Base-by-base conservation (phyloP, 805 yeast genomes). In the Zygoascus flipseniorum region DNA sequence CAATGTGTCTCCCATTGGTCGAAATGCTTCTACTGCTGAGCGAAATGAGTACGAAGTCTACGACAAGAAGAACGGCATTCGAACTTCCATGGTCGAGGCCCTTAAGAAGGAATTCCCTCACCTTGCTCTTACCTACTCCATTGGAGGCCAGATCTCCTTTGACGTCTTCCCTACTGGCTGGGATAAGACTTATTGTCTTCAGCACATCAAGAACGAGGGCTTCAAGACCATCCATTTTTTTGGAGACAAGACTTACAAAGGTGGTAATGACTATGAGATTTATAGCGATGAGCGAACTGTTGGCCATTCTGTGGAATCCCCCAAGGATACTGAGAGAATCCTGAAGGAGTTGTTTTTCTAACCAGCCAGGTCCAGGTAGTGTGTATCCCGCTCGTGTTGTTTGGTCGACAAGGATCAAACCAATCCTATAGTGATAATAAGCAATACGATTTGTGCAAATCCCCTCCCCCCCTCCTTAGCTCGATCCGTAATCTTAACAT, bases 161-260 rank as follows among this genome's bases (percentile, higher is more conserved):
- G 99, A 93, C 68, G 98, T 93, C 60, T 93, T 93, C 92, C 99
- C 99, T 77, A 88, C 97, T 59, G 99, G 99, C 68, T 93, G 99
- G 99, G 99, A 93, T 75, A 93, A 93, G 82, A 93, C 99, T 58
- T 93, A 92, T 78, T 88, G 96, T 73, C 81, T 93, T 69, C 89
- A 85, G 73, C 99, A 92, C 74, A 90, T 93, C 64, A 88, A 75
- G 65, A 72, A 77, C 56, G 97, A 92, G 73, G 82, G 85, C 60
- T 93, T 90, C 76, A 78, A 82, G 66, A 79, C 81, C 64, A 89
- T 93, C 65, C 98, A 93, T 77, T 93, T 93, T 83, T 93, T 93
- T 69, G 99, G 99, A 75, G 99, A 93, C 80, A 93, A 93, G 80
- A 80, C 96, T 61, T 86, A 86, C 78, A 62, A 72, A 75, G 99